Conservation (phyloP, 176 grass and related monocot species). For the Eragrostis curvula region DNA sequence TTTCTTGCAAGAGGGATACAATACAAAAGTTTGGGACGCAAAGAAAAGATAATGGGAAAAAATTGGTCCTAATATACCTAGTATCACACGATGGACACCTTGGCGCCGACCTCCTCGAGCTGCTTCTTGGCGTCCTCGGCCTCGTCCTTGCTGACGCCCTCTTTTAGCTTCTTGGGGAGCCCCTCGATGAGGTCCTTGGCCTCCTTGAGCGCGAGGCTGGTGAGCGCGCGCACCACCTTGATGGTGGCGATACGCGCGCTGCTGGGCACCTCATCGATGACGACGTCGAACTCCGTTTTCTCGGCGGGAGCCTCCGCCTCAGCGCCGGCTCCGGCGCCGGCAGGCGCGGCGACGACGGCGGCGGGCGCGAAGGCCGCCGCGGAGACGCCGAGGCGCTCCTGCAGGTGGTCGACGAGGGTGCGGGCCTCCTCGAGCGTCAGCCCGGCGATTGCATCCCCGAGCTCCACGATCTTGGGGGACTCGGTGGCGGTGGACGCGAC, state of each 20-base stretch:
- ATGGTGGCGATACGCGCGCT: conserved; percentile 75
- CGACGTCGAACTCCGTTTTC: conserved; percentile 84
- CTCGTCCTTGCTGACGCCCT: conserved; percentile 76
- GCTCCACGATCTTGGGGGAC: conserved; percentile 70
- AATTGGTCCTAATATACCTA: conserved; percentile 56
- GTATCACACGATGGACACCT: conserved; percentile 73
- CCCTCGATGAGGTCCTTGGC: conserved; percentile 94
- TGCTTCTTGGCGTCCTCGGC: conserved; percentile 86
- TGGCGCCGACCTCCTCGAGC: conserved; percentile 89
- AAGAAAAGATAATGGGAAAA: neutral
- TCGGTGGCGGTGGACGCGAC: conserved; percentile 51
- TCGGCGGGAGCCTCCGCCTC: conserved; percentile 53
- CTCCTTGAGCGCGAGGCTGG: conserved; percentile 81
- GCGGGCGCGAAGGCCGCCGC: conserved; percentile 72
- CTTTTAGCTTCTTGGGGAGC: conserved; percentile 88
- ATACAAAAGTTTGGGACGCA: conserved; percentile 38
- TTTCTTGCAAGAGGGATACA: conserved; percentile 31
- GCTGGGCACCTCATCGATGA: conserved; percentile 87
- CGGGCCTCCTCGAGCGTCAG: conserved; percentile 89
- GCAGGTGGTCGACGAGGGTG: conserved; percentile 73
- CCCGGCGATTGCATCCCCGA: conserved; percentile 68
- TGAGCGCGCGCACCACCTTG: conserved; percentile 79
- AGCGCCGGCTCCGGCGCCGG: conserved; percentile 35
- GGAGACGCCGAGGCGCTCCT: conserved; percentile 81
- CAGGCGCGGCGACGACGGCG: conserved; percentile 55